Evolutionary conservation across 768 basidiomycete species (phyloP), one percentile per base, ranked within the genome.

Genomic region (Russula earlei): DNA sequence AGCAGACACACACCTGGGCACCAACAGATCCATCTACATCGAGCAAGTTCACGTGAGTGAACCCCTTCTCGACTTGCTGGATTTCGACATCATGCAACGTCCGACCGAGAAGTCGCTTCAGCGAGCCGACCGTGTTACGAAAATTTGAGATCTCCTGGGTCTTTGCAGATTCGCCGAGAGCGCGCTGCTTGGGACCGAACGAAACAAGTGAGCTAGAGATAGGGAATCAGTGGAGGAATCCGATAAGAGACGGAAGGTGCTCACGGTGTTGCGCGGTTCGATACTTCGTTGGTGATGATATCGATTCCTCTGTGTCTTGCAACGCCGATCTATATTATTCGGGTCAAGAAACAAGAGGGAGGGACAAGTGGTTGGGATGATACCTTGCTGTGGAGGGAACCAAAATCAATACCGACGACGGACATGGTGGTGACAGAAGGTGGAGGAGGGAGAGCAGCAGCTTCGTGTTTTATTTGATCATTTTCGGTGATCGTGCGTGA

Each of bases 61-160:
- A 97, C 73, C 91, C 91, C 73, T 85, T 87, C 78, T 99, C 96
- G 54, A 84, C 71, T 37, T 85, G 76, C 66, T 83, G 77, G 55
- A 94, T 77, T 69, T 97, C 93, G 11, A 85, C 75, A 70, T 98
- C 95, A 42, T 75, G 69, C 61, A 87, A 63, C 27, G 85, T 82
- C 49, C 94, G 81, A 9, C 94, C 95, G 63, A 96, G 76, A 38
- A 98, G 79, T 20, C 94, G 82, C 71, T 97, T 97, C 65, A 98
- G 75, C 0, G 82, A 85, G 40, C 96, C 96, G 68, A 96, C 78
- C 24, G 96, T 98, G 76, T 98, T 99, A 72, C 83, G 88, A 80
- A 93, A 97, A 74, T 98, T 98, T 63, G 92, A 94, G 15, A 87
- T 96, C 72, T 98, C 95, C 64, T 94, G 91, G 0, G 90, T 97